phyloP scores from a whole-genome alignment of 129 eudicot species.

The Centrapalus pauciflorus region DNA sequence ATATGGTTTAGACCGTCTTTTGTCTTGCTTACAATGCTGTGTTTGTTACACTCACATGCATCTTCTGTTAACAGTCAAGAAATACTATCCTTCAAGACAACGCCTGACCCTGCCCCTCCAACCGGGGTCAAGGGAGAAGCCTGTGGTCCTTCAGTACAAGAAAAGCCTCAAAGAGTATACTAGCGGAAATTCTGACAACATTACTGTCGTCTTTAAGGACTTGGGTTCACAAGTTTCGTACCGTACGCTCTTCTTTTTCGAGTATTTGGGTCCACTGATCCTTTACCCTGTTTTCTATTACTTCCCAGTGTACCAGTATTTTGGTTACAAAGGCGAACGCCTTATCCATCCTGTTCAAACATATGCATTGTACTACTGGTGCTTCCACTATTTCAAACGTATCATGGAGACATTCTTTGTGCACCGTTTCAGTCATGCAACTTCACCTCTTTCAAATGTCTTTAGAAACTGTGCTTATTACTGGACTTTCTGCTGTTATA shows the following conservation, averaged over 20 bases:
- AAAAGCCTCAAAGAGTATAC: slow-evolving; percentile 72
- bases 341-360: slow-evolving; percentile 82
- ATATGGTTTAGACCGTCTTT: neutral
- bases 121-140: slow-evolving; percentile 79
- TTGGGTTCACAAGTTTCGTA: slow-evolving; percentile 92
- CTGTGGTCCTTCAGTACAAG: slow-evolving; percentile 59
- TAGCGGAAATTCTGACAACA: slow-evolving; percentile 37
- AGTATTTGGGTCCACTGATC: slow-evolving; percentile 82
- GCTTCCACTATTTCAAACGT: slow-evolving; percentile 92
- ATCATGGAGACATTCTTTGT: slow-evolving; percentile 95
- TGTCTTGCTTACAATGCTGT: neutral
- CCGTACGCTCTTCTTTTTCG: slow-evolving; percentile 83
- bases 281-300: slow-evolving; percentile 86
- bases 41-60: slow-evolving; percentile 15
- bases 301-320: slow-evolving; percentile 61
- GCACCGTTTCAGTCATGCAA: slow-evolving; percentile 98
- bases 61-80: slow-evolving; percentile 53
- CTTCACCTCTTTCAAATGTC: slow-evolving; percentile 93
- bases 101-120: slow-evolving; percentile 80
- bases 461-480: slow-evolving; percentile 93
- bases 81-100: slow-evolving; percentile 90
- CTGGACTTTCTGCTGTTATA: slow-evolving; percentile 89
- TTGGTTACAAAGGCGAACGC: slow-evolving; percentile 76
- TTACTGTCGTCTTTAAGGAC: slow-evolving; percentile 91
- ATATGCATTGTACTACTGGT: slow-evolving; percentile 89